Evolutionary conservation across 306 rosid species (phyloP).

Genomic region (Rosa persica): DNA sequence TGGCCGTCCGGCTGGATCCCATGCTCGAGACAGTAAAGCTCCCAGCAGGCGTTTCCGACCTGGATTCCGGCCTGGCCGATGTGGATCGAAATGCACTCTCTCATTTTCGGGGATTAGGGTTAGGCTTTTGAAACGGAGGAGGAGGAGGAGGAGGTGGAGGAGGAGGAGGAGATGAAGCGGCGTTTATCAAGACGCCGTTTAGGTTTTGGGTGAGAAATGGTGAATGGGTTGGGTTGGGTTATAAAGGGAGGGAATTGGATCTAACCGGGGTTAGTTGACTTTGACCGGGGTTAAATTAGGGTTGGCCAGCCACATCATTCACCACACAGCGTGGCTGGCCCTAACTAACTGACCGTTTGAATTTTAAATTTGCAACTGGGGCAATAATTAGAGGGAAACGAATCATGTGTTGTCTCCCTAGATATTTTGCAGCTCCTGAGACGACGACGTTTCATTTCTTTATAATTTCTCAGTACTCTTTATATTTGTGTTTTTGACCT

Average conservation of each 20-base stretch:
- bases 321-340: neutral
- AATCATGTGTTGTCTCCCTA: neutral
- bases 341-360: slow-evolving; percentile 14
- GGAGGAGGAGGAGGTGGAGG: neutral
- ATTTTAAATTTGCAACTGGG: neutral
- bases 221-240: neutral
- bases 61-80: slow-evolving; percentile 90
- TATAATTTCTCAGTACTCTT: too few species aligned
- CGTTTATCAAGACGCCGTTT: slow-evolving; percentile 82
- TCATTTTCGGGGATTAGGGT: slow-evolving; percentile 40
- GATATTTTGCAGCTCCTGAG: too few species aligned
- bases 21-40: slow-evolving; percentile 80
- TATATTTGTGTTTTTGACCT: too few species aligned
- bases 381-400: neutral
- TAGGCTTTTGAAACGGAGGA: neutral
- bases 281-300: slow-evolving; percentile 30
- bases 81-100: slow-evolving; percentile 86
- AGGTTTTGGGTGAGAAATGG: neutral
- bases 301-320: slow-evolving; percentile 14
- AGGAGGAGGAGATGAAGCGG: slow-evolving; percentile 15
- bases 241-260: slow-evolving; percentile 24
- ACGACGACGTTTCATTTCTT: too few species aligned
- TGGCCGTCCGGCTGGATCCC: slow-evolving; percentile 90
- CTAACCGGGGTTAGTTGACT: slow-evolving; percentile 31
- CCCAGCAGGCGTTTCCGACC: slow-evolving; percentile 88